Conservation (phyloP, 1,284 basidiomycete genomes). For the Ustanciosporium gigantosporum region DNA sequence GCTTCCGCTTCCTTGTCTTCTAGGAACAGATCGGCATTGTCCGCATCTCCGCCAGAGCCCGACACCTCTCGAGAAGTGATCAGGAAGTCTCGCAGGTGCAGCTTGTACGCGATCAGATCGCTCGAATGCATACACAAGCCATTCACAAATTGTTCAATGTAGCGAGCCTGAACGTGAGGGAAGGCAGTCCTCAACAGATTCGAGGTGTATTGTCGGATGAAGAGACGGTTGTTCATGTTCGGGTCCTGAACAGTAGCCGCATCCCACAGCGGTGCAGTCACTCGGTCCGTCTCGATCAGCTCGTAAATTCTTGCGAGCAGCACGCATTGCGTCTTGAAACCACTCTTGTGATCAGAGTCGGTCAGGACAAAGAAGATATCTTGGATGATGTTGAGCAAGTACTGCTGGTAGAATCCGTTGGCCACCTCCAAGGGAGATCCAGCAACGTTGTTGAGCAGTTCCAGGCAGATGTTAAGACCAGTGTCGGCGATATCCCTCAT, state of each 20-base stretch:
- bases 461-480: conserved; percentile 78
- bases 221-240: conserved; percentile 77
- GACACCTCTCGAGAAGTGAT: conserved; percentile 66
- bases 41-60: conserved; percentile 62
- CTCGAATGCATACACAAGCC: conserved; percentile 81
- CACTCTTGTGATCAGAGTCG: conserved; percentile 97
- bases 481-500: conserved; percentile 98
- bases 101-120: conserved; percentile 78
- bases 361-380: conserved; percentile 98
- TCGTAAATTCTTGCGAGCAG: conserved; percentile 86
- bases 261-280: conserved; percentile 85
- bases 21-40: conserved; percentile 81
- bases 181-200: conserved; percentile 66
- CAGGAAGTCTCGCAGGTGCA: conserved; percentile 77
- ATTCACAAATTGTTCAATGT: conserved; percentile 65
- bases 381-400: conserved; percentile 88
- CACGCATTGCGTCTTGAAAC: conserved; percentile 61
- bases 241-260: conserved; percentile 72
- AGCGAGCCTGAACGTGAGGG: conserved; percentile 60
- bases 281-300: conserved; percentile 80
- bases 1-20: conserved; percentile 93
- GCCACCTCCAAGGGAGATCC: conserved; percentile 76
- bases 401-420: conserved; percentile 85
- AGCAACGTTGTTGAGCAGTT: conserved; percentile 95
- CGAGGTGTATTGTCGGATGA: conserved; percentile 84